These are phyloP conservation scores for Sherardia arvensis DNA, from an alignment of 257 asterid genomes.

Conservation along the genomic window DNA sequence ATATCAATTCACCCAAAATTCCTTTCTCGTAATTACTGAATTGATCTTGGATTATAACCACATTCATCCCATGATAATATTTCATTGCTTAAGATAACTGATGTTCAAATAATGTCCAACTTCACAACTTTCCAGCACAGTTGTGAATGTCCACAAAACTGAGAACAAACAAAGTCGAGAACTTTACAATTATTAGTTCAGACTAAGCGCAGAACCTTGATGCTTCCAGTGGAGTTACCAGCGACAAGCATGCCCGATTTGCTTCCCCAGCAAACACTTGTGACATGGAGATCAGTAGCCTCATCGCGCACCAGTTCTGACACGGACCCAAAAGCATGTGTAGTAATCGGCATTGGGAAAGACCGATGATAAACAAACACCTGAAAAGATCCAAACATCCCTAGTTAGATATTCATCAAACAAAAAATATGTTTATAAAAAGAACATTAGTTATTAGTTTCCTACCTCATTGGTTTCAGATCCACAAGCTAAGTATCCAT, in stretches of 20 bases:
- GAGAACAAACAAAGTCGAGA: too few species aligned
- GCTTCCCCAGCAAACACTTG: constrained; percentile 66
- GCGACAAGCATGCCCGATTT: constrained; percentile 45
- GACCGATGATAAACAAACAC: constrained; percentile 53
- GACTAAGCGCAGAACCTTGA: constrained; percentile 33
- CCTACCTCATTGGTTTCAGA: constrained; percentile 89
- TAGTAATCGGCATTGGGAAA: constrained; percentile 51
- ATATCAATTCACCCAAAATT: too few species aligned
- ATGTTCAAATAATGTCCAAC: too few species aligned
- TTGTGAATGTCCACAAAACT: too few species aligned
- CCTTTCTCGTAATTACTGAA: too few species aligned
- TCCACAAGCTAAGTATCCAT: constrained; percentile 90
- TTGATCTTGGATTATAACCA: too few species aligned
- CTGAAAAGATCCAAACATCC: constrained; percentile 35
- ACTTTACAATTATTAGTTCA: too few species aligned
- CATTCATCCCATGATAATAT: too few species aligned
- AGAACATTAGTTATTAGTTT: too few species aligned
- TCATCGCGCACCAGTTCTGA: constrained; percentile 29
- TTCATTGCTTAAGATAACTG: too few species aligned
- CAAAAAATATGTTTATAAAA: too few species aligned
- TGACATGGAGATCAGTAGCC: constrained; percentile 32
- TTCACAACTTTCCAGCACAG: too few species aligned
- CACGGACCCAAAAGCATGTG: constrained; percentile 32
- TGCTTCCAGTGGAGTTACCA: constrained; percentile 50
- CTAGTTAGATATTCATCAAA: background rate